Conservation (phyloP, 306 rosid genomes). For the Cucumis cinereus region DNA sequence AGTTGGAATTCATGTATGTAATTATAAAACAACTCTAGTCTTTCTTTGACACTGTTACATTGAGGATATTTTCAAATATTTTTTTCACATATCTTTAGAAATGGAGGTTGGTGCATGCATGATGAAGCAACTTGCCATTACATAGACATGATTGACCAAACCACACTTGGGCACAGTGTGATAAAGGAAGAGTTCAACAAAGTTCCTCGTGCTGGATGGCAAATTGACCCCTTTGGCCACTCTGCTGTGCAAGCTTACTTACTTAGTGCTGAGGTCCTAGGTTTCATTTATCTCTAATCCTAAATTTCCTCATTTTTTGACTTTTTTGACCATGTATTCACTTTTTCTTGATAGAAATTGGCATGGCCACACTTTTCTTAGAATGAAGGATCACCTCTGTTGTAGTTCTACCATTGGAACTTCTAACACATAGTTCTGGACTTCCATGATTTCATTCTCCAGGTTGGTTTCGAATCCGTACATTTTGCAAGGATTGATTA, state of each 20-base stretch:
- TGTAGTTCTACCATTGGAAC: not conserved
- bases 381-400: not conserved
- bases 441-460: slow-evolving; percentile 1
- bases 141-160: slow-evolving; percentile 94
- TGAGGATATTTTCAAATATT: not conserved
- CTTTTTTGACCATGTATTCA: not conserved
- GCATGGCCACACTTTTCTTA: not conserved
- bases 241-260: slow-evolving; percentile 85
- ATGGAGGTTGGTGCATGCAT: slow-evolving; percentile 99
- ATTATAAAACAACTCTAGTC: not conserved
- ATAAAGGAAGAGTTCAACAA: slow-evolving; percentile 52
- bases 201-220: slow-evolving; percentile 79
- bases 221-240: slow-evolving; percentile 89
- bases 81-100: slow-evolving; percentile 25
- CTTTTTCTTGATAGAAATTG: not conserved
- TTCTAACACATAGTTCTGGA: not conserved
- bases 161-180: slow-evolving; percentile 61
- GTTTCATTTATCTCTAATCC: not conserved
- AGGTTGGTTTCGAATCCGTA: slow-evolving; percentile 88
- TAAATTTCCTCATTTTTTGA: not conserved
- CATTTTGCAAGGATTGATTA: slow-evolving; percentile 92
- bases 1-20: slow-evolving; percentile 61
- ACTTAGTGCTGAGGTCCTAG: slow-evolving; percentile 62
- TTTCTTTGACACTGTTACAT: not conserved
- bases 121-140: slow-evolving; percentile 82